Percentiles rank a stretch among this genome's conserved stretches.
phyloP scores from a whole-genome alignment of 345 rosid species.

The Erysimum cheiranthoides region DNA sequence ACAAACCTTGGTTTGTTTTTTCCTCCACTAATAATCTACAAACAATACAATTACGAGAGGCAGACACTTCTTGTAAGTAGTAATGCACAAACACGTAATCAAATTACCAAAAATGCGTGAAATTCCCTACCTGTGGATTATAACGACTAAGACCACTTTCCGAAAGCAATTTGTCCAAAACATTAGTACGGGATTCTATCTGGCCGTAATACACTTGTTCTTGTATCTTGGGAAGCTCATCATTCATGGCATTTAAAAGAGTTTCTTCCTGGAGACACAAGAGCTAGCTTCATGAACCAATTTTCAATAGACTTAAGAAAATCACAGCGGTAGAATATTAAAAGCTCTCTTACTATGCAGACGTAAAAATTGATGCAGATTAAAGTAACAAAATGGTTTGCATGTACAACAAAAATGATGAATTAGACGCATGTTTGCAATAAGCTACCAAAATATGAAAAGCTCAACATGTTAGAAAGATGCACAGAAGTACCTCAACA shows the following conservation, averaged over 20 bases:
- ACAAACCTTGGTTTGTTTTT: slow-evolving; percentile 71
- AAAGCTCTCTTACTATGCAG: slow-evolving; percentile 34
- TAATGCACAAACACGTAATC: slow-evolving; percentile 9
- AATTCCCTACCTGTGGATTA: slow-evolving; percentile 78
- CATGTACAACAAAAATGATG: slow-evolving; percentile 11
- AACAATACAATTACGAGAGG: slow-evolving; percentile 38
- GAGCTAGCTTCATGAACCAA: slow-evolving; percentile 36
- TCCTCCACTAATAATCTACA: slow-evolving; percentile 71
- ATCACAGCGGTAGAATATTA: neutral
- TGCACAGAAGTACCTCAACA: slow-evolving; percentile 66
- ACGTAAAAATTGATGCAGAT: slow-evolving; percentile 22
- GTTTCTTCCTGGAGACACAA: slow-evolving; percentile 68
- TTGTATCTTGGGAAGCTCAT: slow-evolving; percentile 91
- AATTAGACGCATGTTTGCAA: slow-evolving; percentile 16
- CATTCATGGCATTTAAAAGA: slow-evolving; percentile 91
- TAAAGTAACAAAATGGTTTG: slow-evolving; percentile 22
- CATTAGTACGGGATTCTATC: slow-evolving; percentile 80
- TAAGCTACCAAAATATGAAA: slow-evolving; percentile 29
- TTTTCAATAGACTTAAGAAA: slow-evolving; percentile 18
- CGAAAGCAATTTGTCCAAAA: slow-evolving; percentile 81
- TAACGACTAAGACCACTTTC: slow-evolving; percentile 92
- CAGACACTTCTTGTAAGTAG: slow-evolving; percentile 25
- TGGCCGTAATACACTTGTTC: slow-evolving; percentile 96
- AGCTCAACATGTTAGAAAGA: slow-evolving; percentile 16
- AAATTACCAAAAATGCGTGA: slow-evolving; percentile 20